phyloP scores from a whole-genome alignment of 345 rosid species.

The Boechera divaricarpa region DNA sequence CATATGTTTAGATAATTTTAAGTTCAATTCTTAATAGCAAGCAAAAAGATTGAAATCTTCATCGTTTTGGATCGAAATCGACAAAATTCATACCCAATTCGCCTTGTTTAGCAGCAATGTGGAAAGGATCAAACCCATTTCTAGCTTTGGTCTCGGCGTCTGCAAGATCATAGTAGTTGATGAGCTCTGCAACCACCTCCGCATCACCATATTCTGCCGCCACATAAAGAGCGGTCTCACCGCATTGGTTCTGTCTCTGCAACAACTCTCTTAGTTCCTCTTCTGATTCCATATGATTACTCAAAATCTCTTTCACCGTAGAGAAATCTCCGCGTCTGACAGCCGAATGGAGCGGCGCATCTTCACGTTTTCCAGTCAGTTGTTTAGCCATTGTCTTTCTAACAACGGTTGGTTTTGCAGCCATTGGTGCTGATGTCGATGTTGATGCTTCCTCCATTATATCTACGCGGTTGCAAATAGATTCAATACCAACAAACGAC shows the following conservation, averaged over 20 bases:
- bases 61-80: background rate
- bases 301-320: constrained; percentile 51
- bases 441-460: constrained; percentile 46
- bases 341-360: constrained; percentile 64
- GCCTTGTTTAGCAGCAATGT: constrained; percentile 89
- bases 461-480: background rate
- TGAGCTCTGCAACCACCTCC: constrained; percentile 72
- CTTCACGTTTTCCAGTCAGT: constrained; percentile 72
- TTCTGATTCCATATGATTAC: constrained; percentile 43
- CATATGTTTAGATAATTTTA: background rate
- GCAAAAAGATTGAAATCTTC: background rate
- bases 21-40: background rate
- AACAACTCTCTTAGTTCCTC: constrained; percentile 57
- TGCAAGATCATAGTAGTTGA: constrained; percentile 66
- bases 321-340: constrained; percentile 64
- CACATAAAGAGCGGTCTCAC: constrained; percentile 82
- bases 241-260: constrained; percentile 73
- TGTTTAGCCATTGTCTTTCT: constrained; percentile 76
- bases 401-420: constrained; percentile 33
- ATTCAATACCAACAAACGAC: constrained; percentile 31
- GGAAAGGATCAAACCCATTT: constrained; percentile 87
- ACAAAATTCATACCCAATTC: constrained; percentile 59
- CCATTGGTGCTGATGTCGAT: constrained; percentile 31
- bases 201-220: constrained; percentile 77
- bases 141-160: constrained; percentile 83